These are phyloP conservation scores for Nymphaea colorata DNA, from an alignment of 164 flowering plant genomes.

Conservation along the genomic window DNA sequence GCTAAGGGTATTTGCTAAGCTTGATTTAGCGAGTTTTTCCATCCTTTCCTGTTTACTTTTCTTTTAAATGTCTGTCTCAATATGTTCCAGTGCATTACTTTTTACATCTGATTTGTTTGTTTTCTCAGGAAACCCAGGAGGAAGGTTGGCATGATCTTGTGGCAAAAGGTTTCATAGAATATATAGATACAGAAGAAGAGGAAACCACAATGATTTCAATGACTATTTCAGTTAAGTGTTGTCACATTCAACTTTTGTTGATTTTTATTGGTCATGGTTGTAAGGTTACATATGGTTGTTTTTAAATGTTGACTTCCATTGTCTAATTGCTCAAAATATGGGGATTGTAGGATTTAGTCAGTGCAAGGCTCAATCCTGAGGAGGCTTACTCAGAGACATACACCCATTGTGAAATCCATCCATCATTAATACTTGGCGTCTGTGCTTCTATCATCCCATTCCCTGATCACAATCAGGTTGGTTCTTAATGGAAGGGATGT, in stretches of 20 bases:
- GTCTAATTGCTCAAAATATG: not conserved
- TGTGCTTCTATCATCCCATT: conserved; percentile 99
- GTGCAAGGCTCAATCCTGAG: conserved; percentile 58
- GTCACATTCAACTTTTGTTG: not conserved
- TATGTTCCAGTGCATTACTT: not conserved
- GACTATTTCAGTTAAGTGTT: conserved; percentile 56
- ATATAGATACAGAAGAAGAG: conserved; percentile 96
- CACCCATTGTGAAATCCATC: conserved; percentile 98
- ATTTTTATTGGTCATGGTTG: too few relatives aligned
- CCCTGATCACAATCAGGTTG: conserved; percentile 97
- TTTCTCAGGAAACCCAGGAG: conserved; percentile 61
- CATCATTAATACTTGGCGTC: conserved; percentile 93
- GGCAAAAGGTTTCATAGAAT: conserved; percentile 82
- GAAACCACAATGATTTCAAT: conserved; percentile 98
- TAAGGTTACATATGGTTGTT: too few relatives aligned
- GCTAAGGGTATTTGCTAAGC: conserved; percentile 46
- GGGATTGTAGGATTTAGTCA: conserved; percentile 62
- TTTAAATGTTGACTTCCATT: too few relatives aligned
- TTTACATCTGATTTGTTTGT: conserved; percentile 1
- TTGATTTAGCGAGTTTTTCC: too few relatives aligned
- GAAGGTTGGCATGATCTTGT: conserved; percentile 96
- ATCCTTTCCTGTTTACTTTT: too few relatives aligned
- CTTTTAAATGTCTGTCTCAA: not conserved
- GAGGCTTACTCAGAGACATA: conserved; percentile 84
- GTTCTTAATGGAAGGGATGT: conserved; percentile 1